phyloP scores from a whole-genome alignment of 371 early-diverging fungal genomes.

The Rhizopus sp. region DNA sequence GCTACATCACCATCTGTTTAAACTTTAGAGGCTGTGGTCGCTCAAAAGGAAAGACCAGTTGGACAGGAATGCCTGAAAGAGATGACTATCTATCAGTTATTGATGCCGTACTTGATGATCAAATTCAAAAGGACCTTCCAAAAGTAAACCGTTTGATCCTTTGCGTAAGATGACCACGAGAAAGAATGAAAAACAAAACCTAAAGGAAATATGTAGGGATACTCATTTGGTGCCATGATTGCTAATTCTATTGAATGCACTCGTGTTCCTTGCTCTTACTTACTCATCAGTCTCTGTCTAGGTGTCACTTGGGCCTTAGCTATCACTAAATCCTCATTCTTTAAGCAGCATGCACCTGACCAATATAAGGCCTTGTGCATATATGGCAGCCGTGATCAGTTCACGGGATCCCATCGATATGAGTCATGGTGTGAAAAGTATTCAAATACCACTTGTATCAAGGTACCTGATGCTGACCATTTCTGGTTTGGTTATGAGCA shows the following conservation, averaged over 20 bases:
- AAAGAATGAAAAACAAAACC: no score
- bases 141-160: constrained; percentile 8
- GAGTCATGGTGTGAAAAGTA: constrained; percentile 28
- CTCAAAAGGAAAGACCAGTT: constrained; percentile 58
- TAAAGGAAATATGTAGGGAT: constrained; percentile 44
- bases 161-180: constrained; percentile 10
- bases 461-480: constrained; percentile 38
- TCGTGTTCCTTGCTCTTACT: constrained; percentile 23
- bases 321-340: constrained; percentile 27
- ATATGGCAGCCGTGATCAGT: constrained; percentile 44
- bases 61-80: constrained; percentile 60
- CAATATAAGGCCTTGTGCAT: constrained; percentile 20
- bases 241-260: constrained; percentile 32
- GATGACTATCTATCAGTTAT: constrained; percentile 55
- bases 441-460: neutral
- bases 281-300: constrained; percentile 45
- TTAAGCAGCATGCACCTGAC: constrained; percentile 16
- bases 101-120: constrained; percentile 28
- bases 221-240: constrained; percentile 54
- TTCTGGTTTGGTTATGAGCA: constrained; percentile 38
- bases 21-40: constrained; percentile 62
- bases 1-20: constrained; percentile 38
- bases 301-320: constrained; percentile 47
- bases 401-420: constrained; percentile 30
- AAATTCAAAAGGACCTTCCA: constrained; percentile 1